Conservation (phyloP, 192 early-diverging fungal genomes). For the Dispira parvispora region DNA sequence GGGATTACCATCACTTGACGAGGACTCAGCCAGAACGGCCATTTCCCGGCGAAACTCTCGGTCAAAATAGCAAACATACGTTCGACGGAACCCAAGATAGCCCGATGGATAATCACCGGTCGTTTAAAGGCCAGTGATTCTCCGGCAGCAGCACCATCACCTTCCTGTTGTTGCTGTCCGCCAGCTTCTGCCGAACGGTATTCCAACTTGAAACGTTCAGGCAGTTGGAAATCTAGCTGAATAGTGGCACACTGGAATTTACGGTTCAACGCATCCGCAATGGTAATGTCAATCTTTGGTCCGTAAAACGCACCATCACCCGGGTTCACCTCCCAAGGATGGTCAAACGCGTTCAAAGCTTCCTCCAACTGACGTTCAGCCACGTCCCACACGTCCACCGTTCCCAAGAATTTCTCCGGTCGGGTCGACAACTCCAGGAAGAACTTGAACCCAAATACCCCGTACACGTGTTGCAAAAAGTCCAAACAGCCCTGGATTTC, state of each 20-base stretch:
- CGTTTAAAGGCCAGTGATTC: slow-evolving; percentile 37
- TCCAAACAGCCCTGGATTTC: slow-evolving; percentile 80
- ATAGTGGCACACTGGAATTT: slow-evolving; percentile 93
- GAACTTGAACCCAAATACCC: slow-evolving; percentile 90
- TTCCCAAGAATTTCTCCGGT: slow-evolving; percentile 90
- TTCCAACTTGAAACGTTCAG: slow-evolving; percentile 81
- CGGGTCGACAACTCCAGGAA: slow-evolving; percentile 84
- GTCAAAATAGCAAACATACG: slow-evolving; percentile 89
- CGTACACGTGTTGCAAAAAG: slow-evolving; percentile 81
- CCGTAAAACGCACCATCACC: slow-evolving; percentile 99
- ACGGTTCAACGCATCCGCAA: slow-evolving; percentile 82
- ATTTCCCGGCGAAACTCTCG: slow-evolving; percentile 92
- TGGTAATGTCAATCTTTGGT: slow-evolving; percentile 98
- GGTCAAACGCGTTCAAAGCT: slow-evolving; percentile 64
- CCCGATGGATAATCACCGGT: slow-evolving; percentile 97
- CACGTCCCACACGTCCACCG: slow-evolving; percentile 74
- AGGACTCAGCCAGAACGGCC: slow-evolving; percentile 96
- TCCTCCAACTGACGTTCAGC: slow-evolving; percentile 70
- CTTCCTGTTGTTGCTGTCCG: slow-evolving; percentile 20
- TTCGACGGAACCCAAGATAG: slow-evolving; percentile 92
- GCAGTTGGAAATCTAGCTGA: slow-evolving; percentile 96
- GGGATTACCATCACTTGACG: slow-evolving; percentile 86
- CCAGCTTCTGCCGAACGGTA: slow-evolving; percentile 55
- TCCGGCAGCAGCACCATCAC: slow-evolving; percentile 23
- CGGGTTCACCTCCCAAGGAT: slow-evolving; percentile 73